phyloP scores from a whole-genome alignment of 2,329 filamentous ascomycete species.

The Sclerotiophoma versabilis region DNA sequence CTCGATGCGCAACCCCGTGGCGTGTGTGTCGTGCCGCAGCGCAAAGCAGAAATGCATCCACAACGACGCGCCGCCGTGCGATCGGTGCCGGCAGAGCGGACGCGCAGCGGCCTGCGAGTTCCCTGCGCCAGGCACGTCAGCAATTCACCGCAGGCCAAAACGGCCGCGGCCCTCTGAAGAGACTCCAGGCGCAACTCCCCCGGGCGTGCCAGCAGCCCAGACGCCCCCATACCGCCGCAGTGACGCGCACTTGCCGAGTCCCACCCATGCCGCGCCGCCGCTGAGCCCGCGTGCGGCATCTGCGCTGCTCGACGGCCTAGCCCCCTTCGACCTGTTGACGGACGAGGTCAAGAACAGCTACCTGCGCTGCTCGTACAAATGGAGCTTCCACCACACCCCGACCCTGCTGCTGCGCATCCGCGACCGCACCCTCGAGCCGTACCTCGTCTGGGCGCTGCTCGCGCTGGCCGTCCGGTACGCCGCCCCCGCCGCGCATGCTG shows the following conservation, averaged over 20 bases:
- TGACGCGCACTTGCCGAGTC: slow-evolving; percentile 38
- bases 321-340: slow-evolving; percentile 50
- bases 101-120: slow-evolving; percentile 45
- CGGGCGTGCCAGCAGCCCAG: slow-evolving; percentile 15
- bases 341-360: slow-evolving; percentile 54
- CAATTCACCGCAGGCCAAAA: slow-evolving; percentile 49
- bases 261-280: slow-evolving; percentile 28
- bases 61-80: slow-evolving; percentile 49
- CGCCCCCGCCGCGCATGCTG: background rate
- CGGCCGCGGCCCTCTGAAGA: slow-evolving; percentile 42
- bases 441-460: slow-evolving; percentile 53
- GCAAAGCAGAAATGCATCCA: slow-evolving; percentile 52
- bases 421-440: slow-evolving; percentile 47
- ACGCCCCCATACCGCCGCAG: slow-evolving; percentile 24
- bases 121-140: slow-evolving; percentile 48
- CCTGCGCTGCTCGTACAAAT: slow-evolving; percentile 51
- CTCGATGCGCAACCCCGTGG: slow-evolving; percentile 50
- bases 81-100: slow-evolving; percentile 47
- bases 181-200: slow-evolving; percentile 23
- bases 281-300: slow-evolving; percentile 37
- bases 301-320: slow-evolving; percentile 41
- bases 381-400: slow-evolving; percentile 53
- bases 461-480: slow-evolving; percentile 49
- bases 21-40: slow-evolving; percentile 48
- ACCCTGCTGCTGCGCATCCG: slow-evolving; percentile 49